phyloP scores from a whole-genome alignment of 129 eudicot species.

The Lonicera japonica region DNA sequence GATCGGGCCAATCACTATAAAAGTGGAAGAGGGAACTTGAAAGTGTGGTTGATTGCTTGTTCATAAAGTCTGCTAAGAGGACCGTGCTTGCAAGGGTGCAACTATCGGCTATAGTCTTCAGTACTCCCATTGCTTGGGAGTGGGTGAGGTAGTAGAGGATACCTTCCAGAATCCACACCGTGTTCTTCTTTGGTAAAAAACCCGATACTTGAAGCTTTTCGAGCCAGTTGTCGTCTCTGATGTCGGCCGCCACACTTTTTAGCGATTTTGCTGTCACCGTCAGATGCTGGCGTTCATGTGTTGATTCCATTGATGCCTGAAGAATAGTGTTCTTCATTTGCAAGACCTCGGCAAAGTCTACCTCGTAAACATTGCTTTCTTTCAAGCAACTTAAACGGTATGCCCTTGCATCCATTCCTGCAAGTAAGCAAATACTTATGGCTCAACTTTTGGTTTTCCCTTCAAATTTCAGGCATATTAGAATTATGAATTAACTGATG shows the following conservation, averaged over 20 bases:
- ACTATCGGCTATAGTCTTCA: slow-evolving; percentile 66
- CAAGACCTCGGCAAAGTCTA: slow-evolving; percentile 81
- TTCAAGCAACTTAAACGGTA: slow-evolving; percentile 72
- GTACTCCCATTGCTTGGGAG: slow-evolving; percentile 66
- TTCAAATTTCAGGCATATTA: neutral
- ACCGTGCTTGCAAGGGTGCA: slow-evolving; percentile 65
- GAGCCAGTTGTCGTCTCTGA: slow-evolving; percentile 70
- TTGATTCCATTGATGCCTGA: slow-evolving; percentile 53
- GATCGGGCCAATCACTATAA: slow-evolving; percentile 96
- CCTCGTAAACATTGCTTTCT: slow-evolving; percentile 74
- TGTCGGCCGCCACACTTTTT: slow-evolving; percentile 74
- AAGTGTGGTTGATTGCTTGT: slow-evolving; percentile 78
- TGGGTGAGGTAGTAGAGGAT: slow-evolving; percentile 78
- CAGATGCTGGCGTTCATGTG: slow-evolving; percentile 37
- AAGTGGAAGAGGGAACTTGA: slow-evolving; percentile 60
- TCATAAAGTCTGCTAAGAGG: slow-evolving; percentile 94
- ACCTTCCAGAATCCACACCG: slow-evolving; percentile 94
- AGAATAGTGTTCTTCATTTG: slow-evolving; percentile 71
- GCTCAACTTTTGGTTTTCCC: slow-evolving; percentile 1
- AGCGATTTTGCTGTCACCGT: slow-evolving; percentile 64
- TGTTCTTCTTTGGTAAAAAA: slow-evolving; percentile 63
- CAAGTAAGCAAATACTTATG: slow-evolving; percentile 19
- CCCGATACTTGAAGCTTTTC: slow-evolving; percentile 80
- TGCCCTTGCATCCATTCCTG: slow-evolving; percentile 98
- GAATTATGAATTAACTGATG: neutral